Evolutionary conservation across 169 alveolate species (phyloP).

Genomic region (Cryptosporidium sp.): DNA sequence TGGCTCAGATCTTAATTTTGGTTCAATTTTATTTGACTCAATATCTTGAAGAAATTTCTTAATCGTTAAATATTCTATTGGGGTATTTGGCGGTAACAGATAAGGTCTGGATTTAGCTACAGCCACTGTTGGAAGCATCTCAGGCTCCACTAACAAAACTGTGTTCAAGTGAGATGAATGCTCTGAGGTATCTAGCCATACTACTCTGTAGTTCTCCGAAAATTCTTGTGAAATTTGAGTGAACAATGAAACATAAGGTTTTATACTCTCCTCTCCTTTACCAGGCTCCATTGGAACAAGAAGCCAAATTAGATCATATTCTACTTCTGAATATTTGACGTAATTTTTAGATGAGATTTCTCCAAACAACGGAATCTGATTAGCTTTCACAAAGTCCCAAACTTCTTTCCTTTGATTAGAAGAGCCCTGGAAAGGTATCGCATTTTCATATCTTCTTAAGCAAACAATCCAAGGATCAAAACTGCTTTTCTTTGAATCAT

Average conservation of each 20-base stretch:
- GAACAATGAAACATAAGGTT: slow-evolving; percentile 35
- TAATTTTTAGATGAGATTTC: slow-evolving; percentile 60
- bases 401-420: background rate
- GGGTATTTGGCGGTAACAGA: slow-evolving; percentile 61
- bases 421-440: slow-evolving; percentile 7
- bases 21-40: slow-evolving; percentile 26
- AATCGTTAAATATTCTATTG: slow-evolving; percentile 47
- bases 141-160: slow-evolving; percentile 69
- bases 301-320: slow-evolving; percentile 56
- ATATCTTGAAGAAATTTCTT: slow-evolving; percentile 44
- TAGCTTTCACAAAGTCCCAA: slow-evolving; percentile 16
- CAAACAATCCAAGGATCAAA: slow-evolving; percentile 36
- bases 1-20: slow-evolving; percentile 73
- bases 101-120: slow-evolving; percentile 71
- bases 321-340: slow-evolving; percentile 50
- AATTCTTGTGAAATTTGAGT: slow-evolving; percentile 47
- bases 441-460: slow-evolving; percentile 39
- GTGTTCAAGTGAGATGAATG: slow-evolving; percentile 53
- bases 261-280: slow-evolving; percentile 54
- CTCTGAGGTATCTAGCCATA: slow-evolving; percentile 69
- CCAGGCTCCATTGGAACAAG: slow-evolving; percentile 73
- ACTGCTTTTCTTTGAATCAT: background rate
- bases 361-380: slow-evolving; percentile 65
- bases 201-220: slow-evolving; percentile 44
- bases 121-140: slow-evolving; percentile 73